A percentile compares a stretch with the other conserved stretches of the same genome.
phyloP scores from a whole-genome alignment of 768 basidiomycete species.

The Boletus insuetus region DNA sequence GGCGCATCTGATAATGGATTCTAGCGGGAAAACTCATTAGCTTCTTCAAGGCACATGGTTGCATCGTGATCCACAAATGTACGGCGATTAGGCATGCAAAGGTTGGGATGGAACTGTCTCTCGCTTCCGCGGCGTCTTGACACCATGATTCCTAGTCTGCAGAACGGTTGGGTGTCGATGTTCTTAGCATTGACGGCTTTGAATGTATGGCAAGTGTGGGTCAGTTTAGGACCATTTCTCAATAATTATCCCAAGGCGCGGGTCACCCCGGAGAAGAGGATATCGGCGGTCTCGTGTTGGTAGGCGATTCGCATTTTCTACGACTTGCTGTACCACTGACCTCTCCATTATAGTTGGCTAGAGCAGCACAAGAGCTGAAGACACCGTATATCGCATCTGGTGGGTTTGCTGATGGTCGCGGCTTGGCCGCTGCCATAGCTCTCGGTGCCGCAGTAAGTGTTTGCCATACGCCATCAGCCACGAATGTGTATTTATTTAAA shows the following conservation, averaged over 20 bases:
- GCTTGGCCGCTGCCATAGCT: constrained; percentile 77
- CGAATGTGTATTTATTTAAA: background rate
- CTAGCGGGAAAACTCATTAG: constrained; percentile 75
- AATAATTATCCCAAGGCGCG: constrained; percentile 54
- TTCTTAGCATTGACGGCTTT: constrained; percentile 87
- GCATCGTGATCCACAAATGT: constrained; percentile 88
- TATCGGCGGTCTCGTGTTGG: constrained; percentile 83
- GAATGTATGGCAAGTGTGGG: constrained; percentile 57
- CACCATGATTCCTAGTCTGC: constrained; percentile 42
- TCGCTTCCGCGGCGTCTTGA: constrained; percentile 26
- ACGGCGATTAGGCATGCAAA: constrained; percentile 85
- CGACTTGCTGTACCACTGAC: background rate
- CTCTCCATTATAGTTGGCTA: constrained; percentile 57
- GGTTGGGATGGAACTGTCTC: constrained; percentile 35
- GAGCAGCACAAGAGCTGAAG: constrained; percentile 80
- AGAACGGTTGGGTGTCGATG: constrained; percentile 77
- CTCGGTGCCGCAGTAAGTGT: constrained; percentile 73
- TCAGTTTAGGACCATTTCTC: background rate
- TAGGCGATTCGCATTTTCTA: constrained; percentile 26
- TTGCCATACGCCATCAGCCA: background rate
- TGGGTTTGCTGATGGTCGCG: constrained; percentile 84
- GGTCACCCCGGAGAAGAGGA: constrained; percentile 96
- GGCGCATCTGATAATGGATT: background rate
- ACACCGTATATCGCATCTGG: constrained; percentile 90
- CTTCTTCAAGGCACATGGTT: constrained; percentile 75